Evolutionary conservation across 176 grass and related monocot species (phyloP).

Genomic region (Musa beccarii): DNA sequence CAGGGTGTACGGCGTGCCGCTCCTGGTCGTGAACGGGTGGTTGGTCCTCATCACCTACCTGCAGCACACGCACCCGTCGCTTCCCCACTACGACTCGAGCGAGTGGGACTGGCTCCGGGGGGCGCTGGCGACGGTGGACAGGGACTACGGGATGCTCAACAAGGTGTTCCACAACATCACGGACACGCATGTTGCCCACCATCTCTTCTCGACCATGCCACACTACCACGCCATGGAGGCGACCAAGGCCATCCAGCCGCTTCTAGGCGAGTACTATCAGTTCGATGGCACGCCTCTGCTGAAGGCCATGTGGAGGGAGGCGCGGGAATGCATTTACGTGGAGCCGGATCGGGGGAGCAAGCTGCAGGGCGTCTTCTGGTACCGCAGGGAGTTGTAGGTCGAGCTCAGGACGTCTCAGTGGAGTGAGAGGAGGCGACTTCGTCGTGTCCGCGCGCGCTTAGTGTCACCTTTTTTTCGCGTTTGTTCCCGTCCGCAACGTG

Average conservation of each 20-base stretch:
- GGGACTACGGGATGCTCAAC: slow-evolving; percentile 19
- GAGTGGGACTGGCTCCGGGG: slow-evolving; percentile 22
- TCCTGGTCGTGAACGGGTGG: slow-evolving; percentile 16
- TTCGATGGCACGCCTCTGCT: slow-evolving; percentile 15
- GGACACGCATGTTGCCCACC: slow-evolving; percentile 16
- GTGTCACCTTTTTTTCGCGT: no score
- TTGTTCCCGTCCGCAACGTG: no score
- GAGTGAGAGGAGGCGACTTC: no score
- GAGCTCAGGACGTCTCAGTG: neutral
- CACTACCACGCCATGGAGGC: slow-evolving; percentile 23
- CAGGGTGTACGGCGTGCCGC: slow-evolving; percentile 18
- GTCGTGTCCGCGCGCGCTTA: no score
- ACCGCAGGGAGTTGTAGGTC: neutral
- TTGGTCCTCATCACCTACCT: slow-evolving; percentile 15
- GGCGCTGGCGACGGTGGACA: slow-evolving; percentile 14
- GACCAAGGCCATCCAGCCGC: slow-evolving; percentile 10
- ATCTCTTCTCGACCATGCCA: slow-evolving; percentile 20
- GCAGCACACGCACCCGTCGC: slow-evolving; percentile 16
- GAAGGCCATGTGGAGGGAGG: slow-evolving; percentile 19
- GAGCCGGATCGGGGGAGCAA: neutral
- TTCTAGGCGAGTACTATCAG: slow-evolving; percentile 17
- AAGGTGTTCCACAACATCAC: slow-evolving; percentile 20
- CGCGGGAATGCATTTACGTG: slow-evolving; percentile 17
- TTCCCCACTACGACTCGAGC: slow-evolving; percentile 14
- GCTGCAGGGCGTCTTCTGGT: slow-evolving; percentile 19